Base-by-base conservation (phyloP, 441 rosid species). In the Flueggea neowawraea region DNA sequence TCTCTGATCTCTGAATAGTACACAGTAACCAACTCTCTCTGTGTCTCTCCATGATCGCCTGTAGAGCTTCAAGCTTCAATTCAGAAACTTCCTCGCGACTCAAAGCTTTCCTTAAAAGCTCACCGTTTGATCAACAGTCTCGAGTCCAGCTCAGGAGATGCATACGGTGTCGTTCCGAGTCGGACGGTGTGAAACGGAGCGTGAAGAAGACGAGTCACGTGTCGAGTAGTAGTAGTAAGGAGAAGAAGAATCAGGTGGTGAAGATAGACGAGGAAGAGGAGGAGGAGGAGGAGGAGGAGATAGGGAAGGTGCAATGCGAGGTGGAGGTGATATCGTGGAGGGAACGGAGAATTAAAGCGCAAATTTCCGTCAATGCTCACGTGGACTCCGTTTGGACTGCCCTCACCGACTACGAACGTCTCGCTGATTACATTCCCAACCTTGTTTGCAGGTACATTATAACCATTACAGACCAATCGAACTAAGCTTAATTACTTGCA, bases 301-400 rank as follows among this genome's bases (percentile, higher is more conserved):
- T 10, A 17, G 16, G 61, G 50, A 78, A 69, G 66, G 96, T 88
- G 64, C 64, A 70, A 3, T 84, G 95, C 44, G 85, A 84, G 69
- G 95, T 91, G 32, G 91, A 91, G 66, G 96, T 95, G 66, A 62
- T 95, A 44, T 91, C 97, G 6, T 91, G 99, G 97, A 80, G 97
- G 64, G 99, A 91, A 62, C 71, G 99, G 58, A 83, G 91, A 68
- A 80, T 95, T 60, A 86, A 78, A 55, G 96, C 86, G 4, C 84
- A 83, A 16, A 84, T 87, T 10, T 69, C 64, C 48, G 96, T 95
- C 11, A 67, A 75, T 62, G 86, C 96, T 0, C 90, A 86, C 63
- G 61, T 84, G 49, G 78, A 81, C 55, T 86, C 94, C 1, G 89
- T 95, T 0, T 95, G 99, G 99, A 76, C 72, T 65, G 88, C 86